Percentiles rank a stretch among this genome's conserved stretches.
Evolutionary conservation across 2,329 filamentous ascomycete species (phyloP).

Genomic region (Fusarium cyanostomum): DNA sequence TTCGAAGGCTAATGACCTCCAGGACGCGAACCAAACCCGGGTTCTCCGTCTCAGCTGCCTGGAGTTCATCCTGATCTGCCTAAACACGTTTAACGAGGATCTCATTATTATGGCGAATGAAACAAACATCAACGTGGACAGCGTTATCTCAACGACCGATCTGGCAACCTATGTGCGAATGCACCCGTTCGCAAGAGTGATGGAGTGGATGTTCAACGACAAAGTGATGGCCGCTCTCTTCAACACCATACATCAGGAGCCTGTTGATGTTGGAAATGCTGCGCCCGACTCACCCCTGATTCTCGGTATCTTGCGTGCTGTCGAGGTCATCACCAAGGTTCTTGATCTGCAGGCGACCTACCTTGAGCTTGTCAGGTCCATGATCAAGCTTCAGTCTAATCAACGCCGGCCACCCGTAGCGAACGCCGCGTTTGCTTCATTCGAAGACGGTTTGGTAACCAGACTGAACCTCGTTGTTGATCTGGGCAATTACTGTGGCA

Average conservation of each 20-base stretch:
- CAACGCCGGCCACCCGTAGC: slow-evolving; percentile 70
- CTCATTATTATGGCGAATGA: slow-evolving; percentile 86
- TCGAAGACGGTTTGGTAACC: slow-evolving; percentile 90
- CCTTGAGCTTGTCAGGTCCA: slow-evolving; percentile 83
- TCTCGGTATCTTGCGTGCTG: slow-evolving; percentile 78
- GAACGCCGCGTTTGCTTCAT: slow-evolving; percentile 78
- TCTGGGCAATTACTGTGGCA: slow-evolving; percentile 85
- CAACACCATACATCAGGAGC: slow-evolving; percentile 78
- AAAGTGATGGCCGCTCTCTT: slow-evolving; percentile 85
- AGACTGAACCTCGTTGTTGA: slow-evolving; percentile 82
- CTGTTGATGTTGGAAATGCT: slow-evolving; percentile 75
- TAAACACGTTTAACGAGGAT: slow-evolving; percentile 93
- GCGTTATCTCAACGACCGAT: slow-evolving; percentile 76
- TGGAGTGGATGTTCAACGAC: slow-evolving; percentile 99
- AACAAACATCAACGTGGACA: slow-evolving; percentile 78
- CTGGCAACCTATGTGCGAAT: slow-evolving; percentile 83
- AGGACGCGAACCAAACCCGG: slow-evolving; percentile 74
- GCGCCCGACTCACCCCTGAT: slow-evolving; percentile 83
- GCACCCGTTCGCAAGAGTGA: slow-evolving; percentile 92
- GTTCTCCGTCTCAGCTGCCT: slow-evolving; percentile 83
- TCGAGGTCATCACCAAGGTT: slow-evolving; percentile 84
- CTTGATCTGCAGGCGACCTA: slow-evolving; percentile 92
- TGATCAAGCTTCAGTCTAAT: slow-evolving; percentile 73
- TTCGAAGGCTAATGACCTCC: slow-evolving; percentile 70
- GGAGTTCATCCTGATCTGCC: slow-evolving; percentile 80